These are phyloP conservation scores for Giardia duodenalis DNA, from an alignment of 208 protist species.

Conservation along the genomic window DNA sequence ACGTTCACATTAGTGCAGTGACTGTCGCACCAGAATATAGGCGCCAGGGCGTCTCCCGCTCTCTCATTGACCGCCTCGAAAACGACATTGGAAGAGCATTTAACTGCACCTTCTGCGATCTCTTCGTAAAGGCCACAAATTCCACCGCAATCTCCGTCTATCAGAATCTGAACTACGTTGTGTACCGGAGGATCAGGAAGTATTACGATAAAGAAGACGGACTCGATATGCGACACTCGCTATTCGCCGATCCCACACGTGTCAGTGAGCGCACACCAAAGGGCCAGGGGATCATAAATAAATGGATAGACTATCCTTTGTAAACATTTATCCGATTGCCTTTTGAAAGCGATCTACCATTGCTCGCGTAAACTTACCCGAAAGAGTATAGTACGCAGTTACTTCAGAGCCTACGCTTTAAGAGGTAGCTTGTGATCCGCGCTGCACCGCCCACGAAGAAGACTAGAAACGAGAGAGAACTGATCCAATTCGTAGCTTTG, in stretches of 20 bases:
- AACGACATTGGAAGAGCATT: not conserved
- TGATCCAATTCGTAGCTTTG: not conserved
- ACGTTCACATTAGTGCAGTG: conserved; percentile 14
- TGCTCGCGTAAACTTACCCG: too few relatives aligned
- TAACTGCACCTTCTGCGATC: conserved; percentile 18
- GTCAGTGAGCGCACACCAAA: not conserved
- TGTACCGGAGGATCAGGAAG: not conserved
- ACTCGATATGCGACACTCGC: conserved; percentile 15
- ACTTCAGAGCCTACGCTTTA: not conserved
- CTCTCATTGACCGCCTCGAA: not conserved
- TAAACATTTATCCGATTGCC: too few relatives aligned
- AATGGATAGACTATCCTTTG: not conserved
- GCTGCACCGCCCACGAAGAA: not conserved
- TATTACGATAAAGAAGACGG: conserved; percentile 21
- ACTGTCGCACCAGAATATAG: conserved; percentile 13
- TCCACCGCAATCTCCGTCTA: not conserved
- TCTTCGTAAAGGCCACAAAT: conserved; percentile 15
- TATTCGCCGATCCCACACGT: not conserved
- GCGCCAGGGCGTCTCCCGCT: not conserved
- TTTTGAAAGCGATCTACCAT: too few relatives aligned
- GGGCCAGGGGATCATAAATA: not conserved
- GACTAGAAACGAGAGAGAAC: not conserved
- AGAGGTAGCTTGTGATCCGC: not conserved
- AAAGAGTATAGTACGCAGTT: too few relatives aligned
- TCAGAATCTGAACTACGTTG: not conserved